A percentile compares a stretch with the other conserved stretches of the same genome.
phyloP scores from a whole-genome alignment of 768 basidiomycete species.

The Podaxis sp. region DNA sequence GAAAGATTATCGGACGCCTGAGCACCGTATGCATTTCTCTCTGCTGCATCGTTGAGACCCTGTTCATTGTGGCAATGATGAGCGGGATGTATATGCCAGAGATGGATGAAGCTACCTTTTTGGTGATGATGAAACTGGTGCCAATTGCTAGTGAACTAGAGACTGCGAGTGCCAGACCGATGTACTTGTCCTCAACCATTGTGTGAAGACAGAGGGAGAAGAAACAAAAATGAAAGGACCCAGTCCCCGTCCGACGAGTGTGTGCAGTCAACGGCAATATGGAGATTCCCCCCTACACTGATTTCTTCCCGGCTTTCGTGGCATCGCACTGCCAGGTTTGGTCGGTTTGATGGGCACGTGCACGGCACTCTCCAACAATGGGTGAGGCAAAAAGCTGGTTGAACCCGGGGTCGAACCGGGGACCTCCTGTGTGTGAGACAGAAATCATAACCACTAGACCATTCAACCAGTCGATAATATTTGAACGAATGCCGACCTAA shows the following conservation, averaged over 20 bases:
- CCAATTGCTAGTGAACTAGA: constrained; percentile 87
- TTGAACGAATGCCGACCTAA: no score
- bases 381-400: constrained; percentile 28
- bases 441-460: constrained; percentile 52
- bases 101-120: constrained; percentile 64
- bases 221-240: constrained; percentile 11
- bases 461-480: constrained; percentile 33
- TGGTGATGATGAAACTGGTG: constrained; percentile 97
- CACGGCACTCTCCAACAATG: not conserved
- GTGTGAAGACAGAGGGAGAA: constrained; percentile 7
- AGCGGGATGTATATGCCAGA: not conserved
- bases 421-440: constrained; percentile 33
- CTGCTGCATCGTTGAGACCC: constrained; percentile 88
- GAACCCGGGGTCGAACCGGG: constrained; percentile 37
- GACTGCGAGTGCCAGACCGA: constrained; percentile 87
- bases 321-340: not conserved
- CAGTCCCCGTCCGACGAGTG: not conserved
- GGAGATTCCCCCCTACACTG: not conserved
- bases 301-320: constrained; percentile 10
- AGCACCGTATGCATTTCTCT: constrained; percentile 41
- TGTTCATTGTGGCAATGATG: constrained; percentile 25
- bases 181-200: constrained; percentile 93
- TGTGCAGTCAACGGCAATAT: not conserved
- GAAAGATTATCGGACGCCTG: constrained; percentile 80
- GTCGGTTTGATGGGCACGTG: constrained; percentile 11